Base-by-base conservation (phyloP, 495 filamentous ascomycete species). In the Daldinia grandis region DNA sequence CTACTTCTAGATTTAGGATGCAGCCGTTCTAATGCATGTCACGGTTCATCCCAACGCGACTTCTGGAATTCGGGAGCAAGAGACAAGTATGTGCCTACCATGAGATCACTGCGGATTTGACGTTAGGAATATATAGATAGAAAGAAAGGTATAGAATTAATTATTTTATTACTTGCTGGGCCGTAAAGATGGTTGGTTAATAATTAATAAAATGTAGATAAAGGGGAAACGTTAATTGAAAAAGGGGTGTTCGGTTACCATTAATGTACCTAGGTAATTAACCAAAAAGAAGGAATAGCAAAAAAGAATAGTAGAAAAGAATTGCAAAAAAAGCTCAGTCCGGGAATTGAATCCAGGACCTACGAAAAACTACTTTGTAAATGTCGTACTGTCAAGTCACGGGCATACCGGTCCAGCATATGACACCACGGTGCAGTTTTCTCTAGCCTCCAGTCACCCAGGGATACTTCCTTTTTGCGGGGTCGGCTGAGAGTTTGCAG, bases 401-500 rank as follows among this genome's bases (percentile, higher is more conserved):
- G 56, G 58, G 40, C 1, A 49, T 61, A 50, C 58, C 58, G 40
- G 40, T 61, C 40, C 40, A 50, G 40, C 58, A 61, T 61, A 61
- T 33, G 40, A 47, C 27, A 12, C n/a, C 21, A 21, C 27, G 10
- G 28, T 35, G 58, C n/a, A 50, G 58, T 61, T 61, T 61, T 49
- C 42, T 61, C 58, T 61, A 50, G 40, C 58, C 58, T 61, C 58
- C 24, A 33, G 58, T 61, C 58, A 61, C 58, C 58, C 40, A 61
- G 58, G 38, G 49, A 33, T 49, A 31, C 49, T 5, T 58, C 56
- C 56, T 42, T 58, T 31, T 40, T 42, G 53, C 53, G 58, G 58
- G 56, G 56, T 58, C 56, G 37, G 56, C 56, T 35, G 58, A 15
- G 15, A 0, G 28, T 19, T 27, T 62, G 33, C n/a, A 14, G 14